Conservation (phyloP, 108 stramenopile genomes). For the Skeletonema tropicum region DNA sequence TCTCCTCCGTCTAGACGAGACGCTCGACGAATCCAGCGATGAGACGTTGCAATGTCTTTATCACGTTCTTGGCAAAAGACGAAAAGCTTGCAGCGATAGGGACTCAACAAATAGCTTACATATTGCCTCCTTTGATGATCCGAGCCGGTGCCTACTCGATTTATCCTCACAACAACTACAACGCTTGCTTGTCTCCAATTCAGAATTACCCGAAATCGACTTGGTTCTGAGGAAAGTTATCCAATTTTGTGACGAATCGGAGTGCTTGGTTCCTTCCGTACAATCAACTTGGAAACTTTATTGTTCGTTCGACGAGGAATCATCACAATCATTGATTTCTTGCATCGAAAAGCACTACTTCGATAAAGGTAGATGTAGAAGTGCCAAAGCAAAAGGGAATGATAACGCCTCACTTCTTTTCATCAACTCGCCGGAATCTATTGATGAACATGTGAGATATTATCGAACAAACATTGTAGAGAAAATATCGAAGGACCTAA, state of each 20-base stretch:
- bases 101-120: neutral
- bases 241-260: conserved; percentile 9
- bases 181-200: conserved; percentile 13
- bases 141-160: conserved; percentile 16
- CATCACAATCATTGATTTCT: conserved; percentile 26
- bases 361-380: conserved; percentile 21
- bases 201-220: conserved; percentile 21
- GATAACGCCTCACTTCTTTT: conserved; percentile 18
- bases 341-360: conserved; percentile 7
- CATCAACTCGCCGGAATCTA: conserved; percentile 20
- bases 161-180: conserved; percentile 28
- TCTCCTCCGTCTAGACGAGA: conserved; percentile 7
- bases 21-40: neutral
- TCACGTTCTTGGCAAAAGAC: neutral
- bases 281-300: conserved; percentile 21
- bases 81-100: neutral
- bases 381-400: neutral
- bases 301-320: conserved; percentile 28
- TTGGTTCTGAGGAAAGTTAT: conserved; percentile 18
- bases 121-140: neutral
- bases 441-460: conserved; percentile 25
- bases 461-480: conserved; percentile 15
- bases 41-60: neutral
- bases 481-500: conserved; percentile 9
- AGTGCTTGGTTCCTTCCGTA: neutral